Base-by-base conservation (phyloP, 83 land plant species). In the Diphasiastrum complanatum region DNA sequence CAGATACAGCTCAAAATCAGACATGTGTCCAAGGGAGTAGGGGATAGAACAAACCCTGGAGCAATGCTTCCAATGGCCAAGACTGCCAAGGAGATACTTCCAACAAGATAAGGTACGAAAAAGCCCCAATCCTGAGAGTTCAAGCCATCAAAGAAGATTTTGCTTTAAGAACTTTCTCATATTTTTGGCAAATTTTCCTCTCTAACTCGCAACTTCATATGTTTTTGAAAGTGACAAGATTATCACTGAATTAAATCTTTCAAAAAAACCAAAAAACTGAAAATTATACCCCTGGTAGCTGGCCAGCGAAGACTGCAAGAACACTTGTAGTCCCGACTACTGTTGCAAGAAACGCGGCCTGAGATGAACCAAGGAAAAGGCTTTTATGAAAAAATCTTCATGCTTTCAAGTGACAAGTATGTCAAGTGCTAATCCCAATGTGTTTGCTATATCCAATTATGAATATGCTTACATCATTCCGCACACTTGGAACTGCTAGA, bases 111-210 rank as follows among this genome's bases (percentile, higher is more conserved):
- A 1, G 98, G 98, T 47, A 88, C 91, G 74, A 92, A 92, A 56
- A 92, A 92, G 8, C 98, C 98, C 98, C 98, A 92, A 38, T 92
- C 98, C 95, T 88, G 70, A 46, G 58, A 70, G 33, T 16, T 56
- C 33, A 25, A 34, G 20, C 18, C 20, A 16, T n/a, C 23, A 1
- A 16, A 50, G 10, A 10, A 22, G 23, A 10, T 12, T 0, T 0
- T 50, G 20, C 16, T 14, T 4, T 19, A 20, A 20, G 19, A 26
- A 26, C 19, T 0, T 26, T 12, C 16, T n/a, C n/a, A n/a, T n/a
- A n/a, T n/a, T n/a, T n/a, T n/a, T n/a, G n/a, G n/a, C n/a, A n/a
- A n/a, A n/a, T n/a, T n/a, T n/a, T n/a, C n/a, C n/a, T n/a, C n/a
- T n/a, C n/a, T n/a, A n/a, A n/a, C n/a, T n/a, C n/a, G n/a, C n/a